Conservation (phyloP, 2,329 filamentous ascomycete genomes). For the Myriosclerotinia duriaeana region DNA sequence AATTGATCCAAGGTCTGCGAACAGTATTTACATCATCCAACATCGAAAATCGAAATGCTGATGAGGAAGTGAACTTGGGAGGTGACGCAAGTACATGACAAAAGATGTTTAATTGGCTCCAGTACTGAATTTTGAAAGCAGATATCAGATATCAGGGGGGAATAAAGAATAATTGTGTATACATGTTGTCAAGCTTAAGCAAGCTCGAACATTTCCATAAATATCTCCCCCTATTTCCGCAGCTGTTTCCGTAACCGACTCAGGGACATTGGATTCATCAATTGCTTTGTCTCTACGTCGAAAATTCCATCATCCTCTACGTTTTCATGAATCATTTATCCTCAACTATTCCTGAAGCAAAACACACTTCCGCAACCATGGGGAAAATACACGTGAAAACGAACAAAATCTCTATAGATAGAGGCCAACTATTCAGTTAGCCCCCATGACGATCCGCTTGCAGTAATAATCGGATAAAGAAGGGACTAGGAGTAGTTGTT, state of each 20-base stretch:
- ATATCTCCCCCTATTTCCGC: not conserved
- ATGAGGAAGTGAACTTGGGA: not conserved
- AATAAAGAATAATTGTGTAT: not conserved
- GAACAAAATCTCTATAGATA: not conserved
- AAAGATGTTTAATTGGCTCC: not conserved
- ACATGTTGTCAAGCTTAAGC: not conserved
- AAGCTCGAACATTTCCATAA: not conserved
- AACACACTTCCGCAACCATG: conserved; percentile 2
- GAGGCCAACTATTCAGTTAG: too few relatives aligned
- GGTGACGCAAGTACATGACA: not conserved
- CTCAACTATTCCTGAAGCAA: not conserved
- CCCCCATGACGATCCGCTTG: conserved; percentile 1
- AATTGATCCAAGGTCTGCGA: not conserved
- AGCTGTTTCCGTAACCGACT: not conserved
- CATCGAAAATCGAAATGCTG: not conserved
- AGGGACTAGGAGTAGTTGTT: not conserved
- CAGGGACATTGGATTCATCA: not conserved
- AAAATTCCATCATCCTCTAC: not conserved
- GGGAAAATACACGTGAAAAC: not conserved
- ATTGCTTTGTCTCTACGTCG: conserved; percentile 5
- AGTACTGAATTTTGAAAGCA: not conserved
- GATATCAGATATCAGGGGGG: conserved; percentile 3
- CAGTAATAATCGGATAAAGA: conserved; percentile 16
- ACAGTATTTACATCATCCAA: not conserved
- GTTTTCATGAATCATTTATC: not conserved